Evolutionary conservation across 73 alveolate species (phyloP).

Genomic region (Durusdinium trenchii): DNA sequence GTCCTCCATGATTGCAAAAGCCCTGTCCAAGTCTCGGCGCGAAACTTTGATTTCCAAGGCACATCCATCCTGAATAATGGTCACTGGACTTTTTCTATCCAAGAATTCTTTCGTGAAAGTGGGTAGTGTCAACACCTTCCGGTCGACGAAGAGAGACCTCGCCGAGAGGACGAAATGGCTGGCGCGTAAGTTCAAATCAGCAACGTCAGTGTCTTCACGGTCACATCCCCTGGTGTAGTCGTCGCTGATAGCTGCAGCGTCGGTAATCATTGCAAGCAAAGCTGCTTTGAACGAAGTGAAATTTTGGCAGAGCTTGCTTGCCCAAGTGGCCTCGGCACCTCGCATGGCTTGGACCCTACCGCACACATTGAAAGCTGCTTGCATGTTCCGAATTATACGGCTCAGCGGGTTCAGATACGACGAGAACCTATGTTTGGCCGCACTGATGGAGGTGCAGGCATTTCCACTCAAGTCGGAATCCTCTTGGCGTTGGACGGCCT

Average conservation of each 20-base stretch:
- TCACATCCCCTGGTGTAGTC: not conserved
- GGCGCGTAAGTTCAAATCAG: not conserved
- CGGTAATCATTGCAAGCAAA: not conserved
- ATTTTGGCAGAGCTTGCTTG: not conserved
- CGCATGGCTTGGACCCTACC: constrained; percentile 27
- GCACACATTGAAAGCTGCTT: not conserved
- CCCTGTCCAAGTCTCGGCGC: not conserved
- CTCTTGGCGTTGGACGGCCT: not conserved
- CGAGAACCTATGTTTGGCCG: not conserved
- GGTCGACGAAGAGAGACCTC: not conserved
- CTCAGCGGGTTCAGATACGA: not conserved
- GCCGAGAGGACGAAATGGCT: not conserved
- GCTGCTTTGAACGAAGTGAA: not conserved
- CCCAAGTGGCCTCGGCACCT: not conserved
- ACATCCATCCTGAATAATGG: not conserved
- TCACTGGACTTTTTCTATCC: not conserved
- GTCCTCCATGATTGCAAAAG: not conserved
- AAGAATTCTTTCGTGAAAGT: not conserved
- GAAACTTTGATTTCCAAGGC: not conserved
- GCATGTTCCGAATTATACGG: not conserved
- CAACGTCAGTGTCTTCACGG: not conserved
- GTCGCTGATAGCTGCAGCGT: constrained; percentile 24
- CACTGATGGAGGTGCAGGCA: not conserved
- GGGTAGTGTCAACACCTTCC: not conserved
- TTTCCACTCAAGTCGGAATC: not conserved